Conservation (phyloP, 1,284 basidiomycete species). For the Mycosarcoma mackinlayi region DNA sequence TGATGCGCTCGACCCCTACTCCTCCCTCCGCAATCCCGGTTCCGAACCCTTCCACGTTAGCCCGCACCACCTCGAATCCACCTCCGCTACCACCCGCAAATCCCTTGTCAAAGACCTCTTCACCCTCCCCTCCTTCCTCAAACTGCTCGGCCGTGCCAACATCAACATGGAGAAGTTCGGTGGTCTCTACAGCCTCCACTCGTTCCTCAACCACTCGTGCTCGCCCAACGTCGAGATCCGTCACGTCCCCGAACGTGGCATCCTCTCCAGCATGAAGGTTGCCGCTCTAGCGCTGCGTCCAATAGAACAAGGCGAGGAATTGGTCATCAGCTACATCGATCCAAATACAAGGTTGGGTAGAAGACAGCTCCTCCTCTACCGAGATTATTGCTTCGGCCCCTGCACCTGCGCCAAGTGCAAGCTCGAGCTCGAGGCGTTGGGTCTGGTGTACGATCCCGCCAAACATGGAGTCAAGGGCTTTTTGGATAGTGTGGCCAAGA, state of each 20-base stretch:
- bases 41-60: conserved; percentile 75
- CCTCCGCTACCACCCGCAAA: conserved; percentile 68
- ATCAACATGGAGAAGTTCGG: conserved; percentile 88
- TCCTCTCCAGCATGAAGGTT: conserved; percentile 74
- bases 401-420: conserved; percentile 75
- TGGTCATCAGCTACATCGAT: conserved; percentile 80
- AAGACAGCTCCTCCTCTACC: conserved; percentile 74
- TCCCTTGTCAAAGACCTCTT: conserved; percentile 76
- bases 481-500: conserved; percentile 23
- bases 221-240: conserved; percentile 80
- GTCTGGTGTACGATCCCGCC: conserved; percentile 16
- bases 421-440: conserved; percentile 71
- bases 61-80: conserved; percentile 62
- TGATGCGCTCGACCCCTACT: conserved; percentile 52
- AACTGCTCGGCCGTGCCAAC: conserved; percentile 81
- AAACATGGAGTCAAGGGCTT: conserved; percentile 29
- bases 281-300: conserved; percentile 76
- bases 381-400: conserved; percentile 64
- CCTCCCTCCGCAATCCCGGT: conserved; percentile 74
- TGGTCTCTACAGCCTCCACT: conserved; percentile 84
- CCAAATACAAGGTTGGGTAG: conserved; percentile 73
- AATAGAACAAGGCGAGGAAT: conserved; percentile 80
- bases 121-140: conserved; percentile 78
- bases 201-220: conserved; percentile 87
- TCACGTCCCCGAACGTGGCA: conserved; percentile 75